Evolutionary conservation across 345 rosid species (phyloP).

Genomic region (Gossypium sturtianum): DNA sequence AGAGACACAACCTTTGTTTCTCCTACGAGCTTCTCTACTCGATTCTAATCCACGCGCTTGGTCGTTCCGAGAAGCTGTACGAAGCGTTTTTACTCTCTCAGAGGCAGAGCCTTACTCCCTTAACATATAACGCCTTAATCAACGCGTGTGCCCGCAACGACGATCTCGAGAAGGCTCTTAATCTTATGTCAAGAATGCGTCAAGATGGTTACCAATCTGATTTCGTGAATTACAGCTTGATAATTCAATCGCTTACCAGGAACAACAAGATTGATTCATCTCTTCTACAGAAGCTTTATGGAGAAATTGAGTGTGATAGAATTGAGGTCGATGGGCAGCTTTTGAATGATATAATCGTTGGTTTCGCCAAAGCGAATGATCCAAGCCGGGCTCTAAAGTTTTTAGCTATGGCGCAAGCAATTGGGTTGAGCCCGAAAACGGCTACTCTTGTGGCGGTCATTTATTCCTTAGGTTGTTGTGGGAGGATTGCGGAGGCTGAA

Average conservation of each 20-base stretch:
- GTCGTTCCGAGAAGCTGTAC: conserved; percentile 89
- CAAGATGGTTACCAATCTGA: conserved; percentile 81
- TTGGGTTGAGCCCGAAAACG: conserved; percentile 60
- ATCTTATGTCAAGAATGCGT: conserved; percentile 82
- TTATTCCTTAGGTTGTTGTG: conserved; percentile 52
- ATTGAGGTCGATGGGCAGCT: conserved; percentile 77
- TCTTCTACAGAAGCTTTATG: conserved; percentile 56
- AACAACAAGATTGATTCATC: conserved; percentile 60
- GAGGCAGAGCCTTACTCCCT: conserved; percentile 63
- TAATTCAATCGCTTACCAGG: conserved; percentile 65
- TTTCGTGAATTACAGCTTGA: conserved; percentile 79
- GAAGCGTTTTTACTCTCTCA: conserved; percentile 89
- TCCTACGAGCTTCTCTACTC: conserved; percentile 93
- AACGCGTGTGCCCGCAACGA: conserved; percentile 83
- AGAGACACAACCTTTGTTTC: conserved; percentile 84
- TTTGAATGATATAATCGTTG: conserved; percentile 69
- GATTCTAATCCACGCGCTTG: conserved; percentile 87
- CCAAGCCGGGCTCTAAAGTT: conserved; percentile 60
- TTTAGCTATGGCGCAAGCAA: conserved; percentile 63
- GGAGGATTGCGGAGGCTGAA: conserved; percentile 77
- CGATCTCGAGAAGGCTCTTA: conserved; percentile 78
- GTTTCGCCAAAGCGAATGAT: conserved; percentile 82
- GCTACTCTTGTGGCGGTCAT: conserved; percentile 60
- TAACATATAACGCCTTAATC: conserved; percentile 89
- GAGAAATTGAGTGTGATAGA: conserved; percentile 62